Percentiles rank a stretch among this genome's conserved stretches.
phyloP scores from a whole-genome alignment of 495 filamentous ascomycete genomes.

The Lasiosphaeria hispida region DNA sequence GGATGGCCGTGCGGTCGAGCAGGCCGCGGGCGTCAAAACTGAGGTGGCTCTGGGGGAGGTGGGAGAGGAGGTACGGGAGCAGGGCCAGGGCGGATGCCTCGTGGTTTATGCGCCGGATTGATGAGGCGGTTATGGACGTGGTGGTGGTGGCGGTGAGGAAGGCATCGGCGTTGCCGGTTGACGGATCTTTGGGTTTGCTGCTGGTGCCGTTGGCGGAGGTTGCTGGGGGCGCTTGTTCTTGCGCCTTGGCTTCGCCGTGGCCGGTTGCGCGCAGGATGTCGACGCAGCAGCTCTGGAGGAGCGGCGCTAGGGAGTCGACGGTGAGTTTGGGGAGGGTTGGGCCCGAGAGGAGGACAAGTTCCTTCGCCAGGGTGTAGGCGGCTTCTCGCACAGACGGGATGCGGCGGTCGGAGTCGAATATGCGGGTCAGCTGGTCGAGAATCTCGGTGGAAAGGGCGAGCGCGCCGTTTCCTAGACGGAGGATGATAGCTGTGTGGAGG shows the following conservation, averaged over 20 bases:
- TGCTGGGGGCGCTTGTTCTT: not conserved
- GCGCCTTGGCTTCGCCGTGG: conserved; percentile 27
- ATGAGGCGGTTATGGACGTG: conserved; percentile 43
- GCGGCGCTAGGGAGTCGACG: conserved; percentile 53
- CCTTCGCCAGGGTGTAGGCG: conserved; percentile 56
- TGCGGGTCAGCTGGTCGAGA: conserved; percentile 65
- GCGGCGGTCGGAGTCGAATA: conserved; percentile 61
- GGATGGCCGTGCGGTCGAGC: conserved; percentile 75
- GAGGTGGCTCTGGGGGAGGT: conserved; percentile 59
- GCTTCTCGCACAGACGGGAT: conserved; percentile 55
- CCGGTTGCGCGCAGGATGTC: conserved; percentile 56
- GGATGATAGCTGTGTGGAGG: conserved; percentile 52
- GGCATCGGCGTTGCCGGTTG: conserved; percentile 42
- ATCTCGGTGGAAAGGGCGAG: conserved; percentile 55
- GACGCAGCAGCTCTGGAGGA: conserved; percentile 61
- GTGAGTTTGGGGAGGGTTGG: conserved; percentile 60
- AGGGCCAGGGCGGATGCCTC: conserved; percentile 53
- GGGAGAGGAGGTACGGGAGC: conserved; percentile 58
- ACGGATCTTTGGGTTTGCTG: conserved; percentile 24
- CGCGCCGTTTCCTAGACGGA: conserved; percentile 52
- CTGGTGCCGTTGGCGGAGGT: conserved; percentile 6
- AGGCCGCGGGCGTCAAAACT: conserved; percentile 62
- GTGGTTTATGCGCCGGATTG: conserved; percentile 20
- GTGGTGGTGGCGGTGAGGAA: conserved; percentile 31
- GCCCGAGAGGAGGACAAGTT: conserved; percentile 60